A percentile compares a stretch with the other conserved stretches of the same genome.
These are phyloP conservation scores for Pisolithus marmoratus DNA, from an alignment of 768 basidiomycete species.

Conservation along the genomic window DNA sequence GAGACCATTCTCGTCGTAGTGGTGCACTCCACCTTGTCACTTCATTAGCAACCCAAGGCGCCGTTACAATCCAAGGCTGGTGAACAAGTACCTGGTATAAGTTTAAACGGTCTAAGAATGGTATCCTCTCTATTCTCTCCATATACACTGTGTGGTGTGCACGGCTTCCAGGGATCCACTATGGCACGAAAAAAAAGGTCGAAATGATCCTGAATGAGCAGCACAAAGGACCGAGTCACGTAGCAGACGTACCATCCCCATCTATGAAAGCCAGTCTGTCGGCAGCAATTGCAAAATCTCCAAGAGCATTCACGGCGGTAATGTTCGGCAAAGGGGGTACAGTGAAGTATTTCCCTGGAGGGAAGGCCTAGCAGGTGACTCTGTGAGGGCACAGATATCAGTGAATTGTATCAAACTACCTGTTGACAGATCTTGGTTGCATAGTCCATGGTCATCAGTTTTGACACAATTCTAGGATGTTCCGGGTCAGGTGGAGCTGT, in stretches of 20 bases:
- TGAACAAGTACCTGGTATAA: slow-evolving; percentile 66
- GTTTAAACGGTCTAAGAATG: slow-evolving; percentile 69
- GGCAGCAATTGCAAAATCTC: slow-evolving; percentile 77
- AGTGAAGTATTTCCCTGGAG: slow-evolving; percentile 66
- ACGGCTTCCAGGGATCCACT: slow-evolving; percentile 91
- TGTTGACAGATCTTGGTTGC: slow-evolving; percentile 62
- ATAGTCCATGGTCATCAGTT: slow-evolving; percentile 67
- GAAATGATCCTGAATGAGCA: not conserved
- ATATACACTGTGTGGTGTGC: slow-evolving; percentile 74
- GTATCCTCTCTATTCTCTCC: slow-evolving; percentile 69
- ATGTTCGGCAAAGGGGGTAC: slow-evolving; percentile 76
- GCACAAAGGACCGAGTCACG: not conserved
- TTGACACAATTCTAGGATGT: slow-evolving; percentile 74
- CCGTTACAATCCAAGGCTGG: not conserved
- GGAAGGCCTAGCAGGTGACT: slow-evolving; percentile 50
- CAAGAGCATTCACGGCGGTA: slow-evolving; percentile 74
- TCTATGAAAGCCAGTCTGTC: slow-evolving; percentile 86
- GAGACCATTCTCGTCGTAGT: slow-evolving; percentile 70
- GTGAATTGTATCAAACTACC: slow-evolving; percentile 25
- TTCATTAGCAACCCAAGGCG: not conserved
- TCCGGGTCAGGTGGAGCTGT: slow-evolving; percentile 68
- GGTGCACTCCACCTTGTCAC: slow-evolving; percentile 60
- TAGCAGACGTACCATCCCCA: slow-evolving; percentile 54
- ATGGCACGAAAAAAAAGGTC: not conserved
- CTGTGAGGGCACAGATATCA: not conserved